Evolutionary conservation across 805 yeast genomes (phyloP).

Genomic region (Metschnikowia henanensis): DNA sequence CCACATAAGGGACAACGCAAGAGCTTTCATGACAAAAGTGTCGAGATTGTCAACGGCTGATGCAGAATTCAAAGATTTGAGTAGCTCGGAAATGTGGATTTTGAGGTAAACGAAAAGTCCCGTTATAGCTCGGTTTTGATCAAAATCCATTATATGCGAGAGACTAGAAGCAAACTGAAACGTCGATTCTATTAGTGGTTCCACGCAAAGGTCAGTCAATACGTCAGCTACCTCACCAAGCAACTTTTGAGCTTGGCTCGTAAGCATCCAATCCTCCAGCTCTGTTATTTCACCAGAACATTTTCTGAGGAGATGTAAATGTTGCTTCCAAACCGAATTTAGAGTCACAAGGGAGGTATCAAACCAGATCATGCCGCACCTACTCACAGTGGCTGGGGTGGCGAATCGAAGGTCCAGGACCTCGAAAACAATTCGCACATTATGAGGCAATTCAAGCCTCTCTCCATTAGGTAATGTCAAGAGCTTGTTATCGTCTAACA

Average conservation of each 20-base stretch:
- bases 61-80: conserved; percentile 6
- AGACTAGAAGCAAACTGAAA: conserved; percentile 25
- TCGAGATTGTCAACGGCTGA: conserved; percentile 24
- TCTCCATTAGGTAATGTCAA: conserved; percentile 91
- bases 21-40: conserved; percentile 31
- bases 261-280: conserved; percentile 3
- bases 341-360: conserved; percentile 31
- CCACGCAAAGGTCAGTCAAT: background rate
- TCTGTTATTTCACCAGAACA: background rate
- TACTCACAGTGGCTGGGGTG: conserved; percentile 88
- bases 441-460: conserved; percentile 63
- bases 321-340: conserved; percentile 17
- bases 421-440: conserved; percentile 73
- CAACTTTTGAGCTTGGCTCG: conserved; percentile 4
- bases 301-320: conserved; percentile 8
- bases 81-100: conserved; percentile 30
- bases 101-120: conserved; percentile 43
- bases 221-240: conserved; percentile 16
- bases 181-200: conserved; percentile 13
- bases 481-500: conserved; percentile 81
- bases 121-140: conserved; percentile 33
- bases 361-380: conserved; percentile 89
- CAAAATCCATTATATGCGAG: conserved; percentile 54
- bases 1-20: conserved; percentile 53
- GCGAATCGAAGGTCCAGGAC: conserved; percentile 64